Evolutionary conservation across 768 basidiomycete species (phyloP).

Genomic region (Tricholoma hemisulphureum): DNA sequence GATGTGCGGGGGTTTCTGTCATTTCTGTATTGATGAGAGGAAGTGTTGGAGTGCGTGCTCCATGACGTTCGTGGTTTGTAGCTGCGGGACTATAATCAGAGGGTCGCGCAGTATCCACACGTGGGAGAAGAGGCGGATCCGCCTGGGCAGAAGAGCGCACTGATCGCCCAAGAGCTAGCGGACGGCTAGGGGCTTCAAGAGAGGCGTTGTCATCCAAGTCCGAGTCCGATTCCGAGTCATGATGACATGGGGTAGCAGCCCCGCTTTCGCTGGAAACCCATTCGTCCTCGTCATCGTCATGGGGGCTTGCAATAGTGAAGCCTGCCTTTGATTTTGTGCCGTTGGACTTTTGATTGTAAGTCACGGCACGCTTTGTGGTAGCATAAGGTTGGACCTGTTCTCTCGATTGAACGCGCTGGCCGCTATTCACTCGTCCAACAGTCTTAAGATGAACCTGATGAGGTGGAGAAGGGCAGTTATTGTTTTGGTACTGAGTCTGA

Average conservation of each 20-base stretch:
- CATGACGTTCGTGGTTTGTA: conserved; percentile 5
- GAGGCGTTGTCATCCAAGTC: conserved; percentile 34
- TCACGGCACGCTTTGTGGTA: conserved; percentile 22
- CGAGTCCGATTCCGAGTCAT: conserved; percentile 45
- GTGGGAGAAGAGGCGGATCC: conserved; percentile 21
- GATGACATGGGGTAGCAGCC: conserved; percentile 59
- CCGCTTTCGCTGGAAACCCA: conserved; percentile 82
- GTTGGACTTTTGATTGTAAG: conserved; percentile 24
- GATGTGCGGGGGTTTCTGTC: conserved; percentile 5
- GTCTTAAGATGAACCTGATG: conserved; percentile 27
- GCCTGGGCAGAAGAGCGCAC: conserved; percentile 5
- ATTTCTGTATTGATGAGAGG: conserved; percentile 14
- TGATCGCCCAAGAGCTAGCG: conserved; percentile 15
- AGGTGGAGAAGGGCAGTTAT: neutral
- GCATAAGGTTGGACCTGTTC: conserved; percentile 28
- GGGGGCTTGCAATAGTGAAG: conserved; percentile 56
- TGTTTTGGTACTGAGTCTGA: conserved; percentile 2
- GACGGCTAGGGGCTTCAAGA: conserved; percentile 21
- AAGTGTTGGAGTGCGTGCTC: conserved; percentile 14
- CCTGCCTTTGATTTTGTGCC: conserved; percentile 44
- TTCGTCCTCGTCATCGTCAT: conserved; percentile 60
- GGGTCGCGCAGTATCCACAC: conserved; percentile 38
- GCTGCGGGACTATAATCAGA: conserved; percentile 27
- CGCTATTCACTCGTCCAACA: conserved; percentile 31
- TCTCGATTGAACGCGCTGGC: conserved; percentile 35